Evolutionary conservation across 768 basidiomycete species (phyloP).

Genomic region (Agaricus subrufescens): DNA sequence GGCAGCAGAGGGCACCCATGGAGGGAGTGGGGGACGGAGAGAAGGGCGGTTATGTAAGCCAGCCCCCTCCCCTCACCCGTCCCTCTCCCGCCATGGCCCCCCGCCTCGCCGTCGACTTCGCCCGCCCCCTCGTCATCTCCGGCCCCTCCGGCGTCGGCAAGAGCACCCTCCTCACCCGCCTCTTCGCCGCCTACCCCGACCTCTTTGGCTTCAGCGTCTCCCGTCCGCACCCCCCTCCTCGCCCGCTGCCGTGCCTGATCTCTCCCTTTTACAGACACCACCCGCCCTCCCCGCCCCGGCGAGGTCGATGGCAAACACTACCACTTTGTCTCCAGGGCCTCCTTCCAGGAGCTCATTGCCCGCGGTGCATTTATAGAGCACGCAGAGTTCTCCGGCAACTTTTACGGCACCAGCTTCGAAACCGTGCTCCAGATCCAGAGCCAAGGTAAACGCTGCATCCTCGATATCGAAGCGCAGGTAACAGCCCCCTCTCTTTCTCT

Average conservation of each 20-base stretch:
- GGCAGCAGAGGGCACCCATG: constrained; percentile 87
- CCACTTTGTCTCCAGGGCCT: constrained; percentile 72
- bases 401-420: constrained; percentile 86
- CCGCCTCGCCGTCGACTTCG: constrained; percentile 23
- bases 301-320: constrained; percentile 84
- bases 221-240: constrained; percentile 44
- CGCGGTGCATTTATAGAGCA: constrained; percentile 87
- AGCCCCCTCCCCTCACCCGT: neutral
- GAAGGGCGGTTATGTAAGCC: constrained; percentile 10
- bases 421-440: constrained; percentile 66
- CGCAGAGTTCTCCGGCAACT: constrained; percentile 89
- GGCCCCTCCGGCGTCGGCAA: constrained; percentile 95
- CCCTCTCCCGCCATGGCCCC: constrained; percentile 3
- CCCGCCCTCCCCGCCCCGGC: constrained; percentile 75
- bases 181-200: constrained; percentile 78
- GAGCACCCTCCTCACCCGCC: constrained; percentile 78
- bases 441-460: constrained; percentile 76
- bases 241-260: constrained; percentile 9
- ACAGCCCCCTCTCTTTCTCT: constrained; percentile 14
- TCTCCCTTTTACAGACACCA: constrained; percentile 63
- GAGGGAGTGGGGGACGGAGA: neutral
- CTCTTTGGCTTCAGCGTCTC: constrained; percentile 93
- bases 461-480: constrained; percentile 97
- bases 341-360: constrained; percentile 65
- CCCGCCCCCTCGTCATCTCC: constrained; percentile 81